Percentiles rank a stretch among this genome's conserved stretches.
phyloP scores from a whole-genome alignment of 768 basidiomycete species.

The Trametes cinnabarina region DNA sequence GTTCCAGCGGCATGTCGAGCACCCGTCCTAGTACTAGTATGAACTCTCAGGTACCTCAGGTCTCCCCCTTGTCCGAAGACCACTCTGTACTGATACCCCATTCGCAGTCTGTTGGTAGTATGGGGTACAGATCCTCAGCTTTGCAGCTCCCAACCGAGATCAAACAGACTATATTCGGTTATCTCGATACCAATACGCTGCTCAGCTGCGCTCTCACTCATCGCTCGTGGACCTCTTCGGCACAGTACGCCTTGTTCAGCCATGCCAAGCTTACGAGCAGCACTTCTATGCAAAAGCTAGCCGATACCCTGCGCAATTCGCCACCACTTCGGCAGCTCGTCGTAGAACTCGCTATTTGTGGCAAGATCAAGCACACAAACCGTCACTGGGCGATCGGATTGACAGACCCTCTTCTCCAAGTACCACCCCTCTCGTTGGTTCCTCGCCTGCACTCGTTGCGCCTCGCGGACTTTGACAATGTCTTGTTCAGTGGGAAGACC shows the following conservation, averaged over 20 bases:
- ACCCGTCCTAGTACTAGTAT: too few species aligned
- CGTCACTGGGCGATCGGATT: neutral
- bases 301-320: neutral
- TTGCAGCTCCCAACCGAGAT: neutral
- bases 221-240: neutral
- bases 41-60: too few species aligned
- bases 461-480: neutral
- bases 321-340: neutral
- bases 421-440: neutral
- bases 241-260: constrained; percentile 1
- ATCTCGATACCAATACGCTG: neutral
- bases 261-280: neutral
- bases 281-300: neutral
- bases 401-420: neutral
- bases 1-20: too few species aligned
- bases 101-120: too few species aligned
- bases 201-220: neutral
- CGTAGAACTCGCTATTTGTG: neutral
- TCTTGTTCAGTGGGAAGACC: neutral
- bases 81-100: too few species aligned
- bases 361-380: neutral
- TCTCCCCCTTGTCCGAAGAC: too few species aligned
- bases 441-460: neutral
- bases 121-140: too few species aligned
- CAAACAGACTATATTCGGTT: constrained; percentile 5